Evolutionary conservation across 2,329 filamentous ascomycete genomes (phyloP).

Genomic region (Gnomoniopsis sp.): DNA sequence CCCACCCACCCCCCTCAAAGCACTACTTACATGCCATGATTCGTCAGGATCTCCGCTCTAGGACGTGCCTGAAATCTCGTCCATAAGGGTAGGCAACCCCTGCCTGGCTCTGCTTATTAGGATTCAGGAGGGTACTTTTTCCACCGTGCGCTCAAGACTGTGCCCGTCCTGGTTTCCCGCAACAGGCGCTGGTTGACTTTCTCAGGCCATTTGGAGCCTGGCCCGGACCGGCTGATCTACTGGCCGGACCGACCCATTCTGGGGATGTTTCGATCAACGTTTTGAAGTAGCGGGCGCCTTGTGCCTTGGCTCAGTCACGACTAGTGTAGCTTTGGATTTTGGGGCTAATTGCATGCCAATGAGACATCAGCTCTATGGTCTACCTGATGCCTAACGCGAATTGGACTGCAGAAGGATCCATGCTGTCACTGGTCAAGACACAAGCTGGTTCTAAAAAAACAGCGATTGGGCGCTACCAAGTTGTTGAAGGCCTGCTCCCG

Average conservation of each 20-base stretch:
- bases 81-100: no score
- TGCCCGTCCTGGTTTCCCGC: not conserved
- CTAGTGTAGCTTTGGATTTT: not conserved
- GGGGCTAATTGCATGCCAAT: not conserved
- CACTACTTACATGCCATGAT: not conserved
- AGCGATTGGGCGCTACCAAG: no score
- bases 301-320: not conserved
- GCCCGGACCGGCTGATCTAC: constrained; percentile 5
- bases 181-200: not conserved
- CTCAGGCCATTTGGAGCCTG: not conserved
- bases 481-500: no score
- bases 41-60: not conserved
- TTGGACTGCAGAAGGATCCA: not conserved
- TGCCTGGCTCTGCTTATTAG: not conserved
- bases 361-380: not conserved
- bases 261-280: not conserved
- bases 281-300: not conserved
- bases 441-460: no score
- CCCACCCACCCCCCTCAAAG: no score
- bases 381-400: no score
- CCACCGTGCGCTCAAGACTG: constrained; percentile 3
- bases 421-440: no score
- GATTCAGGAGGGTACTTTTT: not conserved
- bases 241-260: constrained; percentile 1
- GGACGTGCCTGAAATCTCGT: not conserved